phyloP scores from a whole-genome alignment of 148 eudicot genomes.

The Nepenthes gracilis region DNA sequence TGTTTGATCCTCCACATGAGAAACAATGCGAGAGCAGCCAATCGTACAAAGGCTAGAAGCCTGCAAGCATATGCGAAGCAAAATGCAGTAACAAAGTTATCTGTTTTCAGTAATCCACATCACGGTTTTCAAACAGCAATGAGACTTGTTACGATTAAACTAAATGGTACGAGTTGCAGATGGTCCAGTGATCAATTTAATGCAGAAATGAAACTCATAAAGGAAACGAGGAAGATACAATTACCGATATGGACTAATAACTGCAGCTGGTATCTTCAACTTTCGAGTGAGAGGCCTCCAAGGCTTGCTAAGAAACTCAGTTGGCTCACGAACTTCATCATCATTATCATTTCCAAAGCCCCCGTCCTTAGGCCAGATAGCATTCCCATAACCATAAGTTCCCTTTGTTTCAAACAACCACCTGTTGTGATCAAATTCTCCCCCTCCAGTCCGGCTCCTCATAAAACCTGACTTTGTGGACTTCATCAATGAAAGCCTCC shows the following conservation, averaged over 20 bases:
- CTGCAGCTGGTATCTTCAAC: conserved; percentile 7
- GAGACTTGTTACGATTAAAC: background rate
- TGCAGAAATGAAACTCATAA: background rate
- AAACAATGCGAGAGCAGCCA: conserved; percentile 8
- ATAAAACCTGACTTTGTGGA: conserved; percentile 1
- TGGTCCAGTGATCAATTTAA: background rate
- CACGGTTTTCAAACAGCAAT: background rate
- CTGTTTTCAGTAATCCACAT: background rate
- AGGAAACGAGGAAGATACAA: background rate
- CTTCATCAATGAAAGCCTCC: conserved; percentile 4
- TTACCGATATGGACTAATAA: conserved; percentile 13
- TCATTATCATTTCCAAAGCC: conserved; percentile 4
- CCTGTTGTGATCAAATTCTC: conserved; percentile 10
- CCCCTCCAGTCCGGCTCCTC: conserved; percentile 8
- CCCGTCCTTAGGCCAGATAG: conserved; percentile 10
- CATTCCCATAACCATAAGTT: conserved; percentile 14
- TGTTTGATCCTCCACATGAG: conserved; percentile 8
- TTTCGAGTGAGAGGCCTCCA: conserved; percentile 16
- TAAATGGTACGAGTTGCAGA: background rate
- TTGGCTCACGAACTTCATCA: background rate
- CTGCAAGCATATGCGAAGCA: conserved; percentile 1
- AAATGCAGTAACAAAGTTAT: background rate
- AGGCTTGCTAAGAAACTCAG: conserved; percentile 6
- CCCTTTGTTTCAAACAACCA: conserved; percentile 18
- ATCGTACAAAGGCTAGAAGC: conserved; percentile 6